phyloP scores from a whole-genome alignment of 208 protist species.

The Borovskyia barvae region DNA sequence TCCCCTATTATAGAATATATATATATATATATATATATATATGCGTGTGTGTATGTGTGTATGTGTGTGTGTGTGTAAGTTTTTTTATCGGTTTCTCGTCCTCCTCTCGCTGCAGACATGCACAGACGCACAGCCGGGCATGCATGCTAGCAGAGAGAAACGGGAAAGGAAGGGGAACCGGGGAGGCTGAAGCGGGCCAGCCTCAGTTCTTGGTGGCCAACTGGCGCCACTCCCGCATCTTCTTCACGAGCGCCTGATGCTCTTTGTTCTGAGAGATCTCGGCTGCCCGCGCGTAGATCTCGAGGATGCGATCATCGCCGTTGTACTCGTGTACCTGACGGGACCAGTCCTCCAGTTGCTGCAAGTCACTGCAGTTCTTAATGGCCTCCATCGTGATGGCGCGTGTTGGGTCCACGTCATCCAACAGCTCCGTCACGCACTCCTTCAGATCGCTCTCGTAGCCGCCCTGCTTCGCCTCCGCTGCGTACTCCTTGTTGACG shows the following conservation, averaged over 20 bases:
- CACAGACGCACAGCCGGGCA: neutral
- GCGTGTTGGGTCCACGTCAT: constrained; percentile 80
- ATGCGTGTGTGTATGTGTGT: constrained; percentile 1
- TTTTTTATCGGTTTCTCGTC: too few species aligned
- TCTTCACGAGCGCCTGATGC: constrained; percentile 65
- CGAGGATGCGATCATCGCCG: constrained; percentile 81
- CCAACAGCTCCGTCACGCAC: constrained; percentile 55
- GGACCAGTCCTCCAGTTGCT: constrained; percentile 79
- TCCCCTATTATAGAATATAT: neutral
- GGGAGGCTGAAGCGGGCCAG: neutral
- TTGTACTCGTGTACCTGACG: constrained; percentile 86
- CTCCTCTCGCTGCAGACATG: too few species aligned
- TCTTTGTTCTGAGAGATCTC: constrained; percentile 79
- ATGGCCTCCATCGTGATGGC: constrained; percentile 73
- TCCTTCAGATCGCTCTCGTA: constrained; percentile 72
- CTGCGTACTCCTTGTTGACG: constrained; percentile 75
- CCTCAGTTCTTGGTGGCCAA: constrained; percentile 58
- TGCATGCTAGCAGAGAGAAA: constrained; percentile 11
- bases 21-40: neutral
- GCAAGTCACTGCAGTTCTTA: constrained; percentile 59
- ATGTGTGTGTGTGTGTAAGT: constrained; percentile 6
- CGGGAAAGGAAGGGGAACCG: neutral
- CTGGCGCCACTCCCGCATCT: constrained; percentile 76
- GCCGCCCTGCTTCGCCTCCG: constrained; percentile 63
- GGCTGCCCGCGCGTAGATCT: constrained; percentile 82